phyloP scores from a whole-genome alignment of 495 filamentous ascomycete species.

The Trichoderma gamsii region DNA sequence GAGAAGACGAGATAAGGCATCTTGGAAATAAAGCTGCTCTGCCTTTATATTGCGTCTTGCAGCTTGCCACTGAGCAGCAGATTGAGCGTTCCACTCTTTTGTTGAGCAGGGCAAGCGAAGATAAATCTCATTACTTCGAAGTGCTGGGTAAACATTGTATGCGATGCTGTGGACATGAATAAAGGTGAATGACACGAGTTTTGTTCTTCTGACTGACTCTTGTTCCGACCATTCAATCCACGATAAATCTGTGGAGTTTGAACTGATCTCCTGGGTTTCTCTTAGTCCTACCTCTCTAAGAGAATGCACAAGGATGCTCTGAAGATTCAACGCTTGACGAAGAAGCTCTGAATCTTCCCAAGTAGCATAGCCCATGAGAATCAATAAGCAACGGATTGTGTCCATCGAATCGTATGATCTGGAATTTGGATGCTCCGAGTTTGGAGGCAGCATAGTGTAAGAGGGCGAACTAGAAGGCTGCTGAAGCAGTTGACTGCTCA shows the following conservation, averaged over 20 bases:
- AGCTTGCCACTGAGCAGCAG: conserved; percentile 40
- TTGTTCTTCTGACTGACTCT: conserved; percentile 44
- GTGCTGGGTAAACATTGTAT: conserved; percentile 47
- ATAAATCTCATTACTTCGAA: conserved; percentile 44
- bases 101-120: conserved; percentile 46
- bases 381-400: not conserved
- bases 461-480: not conserved
- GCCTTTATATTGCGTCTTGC: conserved; percentile 17
- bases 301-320: not conserved
- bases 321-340: conserved; percentile 14
- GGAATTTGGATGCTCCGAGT: not conserved
- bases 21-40: conserved; percentile 18
- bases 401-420: not conserved
- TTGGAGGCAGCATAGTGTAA: not conserved
- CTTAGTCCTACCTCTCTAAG: conserved; percentile 5
- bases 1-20: conserved; percentile 7
- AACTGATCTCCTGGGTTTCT: conserved; percentile 18
- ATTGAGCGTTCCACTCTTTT: conserved; percentile 46
- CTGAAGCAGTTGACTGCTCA: not conserved
- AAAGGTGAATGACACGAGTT: conserved; percentile 47
- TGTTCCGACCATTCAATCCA: conserved; percentile 46
- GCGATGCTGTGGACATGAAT: conserved; percentile 49
- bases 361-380: conserved; percentile 17
- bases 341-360: conserved; percentile 11
- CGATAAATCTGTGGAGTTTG: conserved; percentile 25